Evolutionary conservation across 441 rosid genomes (phyloP), one percentile per base, ranked within the genome.

Genomic region (Croton setiger): DNA sequence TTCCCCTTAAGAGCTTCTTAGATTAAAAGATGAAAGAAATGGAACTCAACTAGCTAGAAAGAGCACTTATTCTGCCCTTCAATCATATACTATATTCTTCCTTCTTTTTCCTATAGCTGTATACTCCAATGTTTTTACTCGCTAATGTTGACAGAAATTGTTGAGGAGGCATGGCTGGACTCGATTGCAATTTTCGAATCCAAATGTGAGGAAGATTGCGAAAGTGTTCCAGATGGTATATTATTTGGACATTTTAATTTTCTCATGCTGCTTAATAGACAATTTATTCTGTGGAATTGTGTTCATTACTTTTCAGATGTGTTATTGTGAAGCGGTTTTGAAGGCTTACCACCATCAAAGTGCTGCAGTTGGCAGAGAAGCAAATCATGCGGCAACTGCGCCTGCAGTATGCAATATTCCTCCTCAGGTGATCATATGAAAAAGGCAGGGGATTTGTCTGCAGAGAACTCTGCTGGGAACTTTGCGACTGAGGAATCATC

Each of bases 81-180:
- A 67, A 35, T n/a, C n/a, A 3, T 18, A n/a, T 65, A 1, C 36
- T 51, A 27, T 45, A 31, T 63, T 23, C 49, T 44, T 44, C 43
- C 27, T 15, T 47, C 36, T 41, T 56, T 21, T 64, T 12, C 31
- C n/a, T n/a, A 2, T 18, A 20, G 1, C 13, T 64, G 20, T 21
- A 48, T 48, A n/a, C 27, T 55, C 76, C 49, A 74, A 52, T 52
- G 70, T 71, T n/a, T 60, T 59, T 76, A 63, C 13, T 14, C 8
- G 75, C 27, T 27, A 41, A 59, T 59, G 49, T 70, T 78, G 44
- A 81, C 84, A 79, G 96, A 88, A 71, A 87, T 84, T 59, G 70
- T 63, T 14, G 90, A 90, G 44, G 98, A 90, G 66, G 78, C 87
- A 27, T 92, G 96, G 98, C 89, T 84, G 70, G 98, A 92, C 64